Base-by-base conservation (phyloP, 116 monocot species). In the Iris pallida region DNA sequence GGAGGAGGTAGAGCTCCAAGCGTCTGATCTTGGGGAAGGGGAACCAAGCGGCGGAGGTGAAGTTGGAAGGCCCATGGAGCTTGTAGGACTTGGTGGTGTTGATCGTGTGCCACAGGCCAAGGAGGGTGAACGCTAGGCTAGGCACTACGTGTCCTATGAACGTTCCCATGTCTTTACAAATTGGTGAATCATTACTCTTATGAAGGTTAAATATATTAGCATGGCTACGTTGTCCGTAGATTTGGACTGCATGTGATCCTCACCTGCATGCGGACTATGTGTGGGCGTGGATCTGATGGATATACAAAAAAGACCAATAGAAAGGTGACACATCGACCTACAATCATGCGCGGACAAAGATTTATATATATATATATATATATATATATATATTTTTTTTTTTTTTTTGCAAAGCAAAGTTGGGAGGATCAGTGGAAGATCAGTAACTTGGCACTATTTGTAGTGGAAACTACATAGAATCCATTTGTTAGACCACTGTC, bases 31-130 rank as follows among this genome's bases (percentile, higher is more conserved):
- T 4, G 20, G 77, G 47, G 51, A 73, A 46, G 10, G 85, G 88
- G 76, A 78, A 83, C 91, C 91, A 91, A 4, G 80, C 73, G 12
- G 78, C 72, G 17, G 67, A 46, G n/a, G n/a, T n/a, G n/a, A n/a
- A n/a, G 77, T 80, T 53, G 47, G 20, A 30, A 76, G 16, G 5
- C 73, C 13, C 55, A 51, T 63, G 73, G 30, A 30, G 73, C 57
- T 77, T 72, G 75, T 79, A 80, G 42, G 71, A 54, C 20, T 45
- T 65, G 66, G 85, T 69, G 75, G 80, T 85, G 63, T 80, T 85
- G 55, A 82, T 9, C 16, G 65, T 59, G 73, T 91, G 91, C 91
- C 91, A 91, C 4, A 91, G 47, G 78, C 91, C 91, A 15, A 88
- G 61, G 61, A 85, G 16, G 8, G 73, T 53, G 80, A 91, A 83